These are phyloP conservation scores for Oryza brachyantha DNA, from an alignment of 176 grass and related monocot genomes.

Conservation along the genomic window DNA sequence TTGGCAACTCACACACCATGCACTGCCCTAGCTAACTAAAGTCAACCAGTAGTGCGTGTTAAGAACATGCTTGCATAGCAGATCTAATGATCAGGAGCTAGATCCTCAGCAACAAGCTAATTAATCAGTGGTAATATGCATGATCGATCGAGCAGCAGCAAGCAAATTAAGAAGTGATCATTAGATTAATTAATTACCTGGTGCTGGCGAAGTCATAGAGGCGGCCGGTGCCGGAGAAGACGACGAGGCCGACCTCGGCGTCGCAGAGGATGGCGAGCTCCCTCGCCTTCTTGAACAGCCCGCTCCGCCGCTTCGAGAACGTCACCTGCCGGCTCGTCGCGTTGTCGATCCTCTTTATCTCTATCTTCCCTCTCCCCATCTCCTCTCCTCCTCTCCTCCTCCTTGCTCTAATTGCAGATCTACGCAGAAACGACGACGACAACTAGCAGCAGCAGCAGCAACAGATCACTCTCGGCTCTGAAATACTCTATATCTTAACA, in stretches of 20 bases:
- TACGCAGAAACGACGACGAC: neutral
- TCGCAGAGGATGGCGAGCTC: constrained; percentile 81
- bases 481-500: too few species aligned
- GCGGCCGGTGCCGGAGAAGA: constrained; percentile 71
- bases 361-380: constrained; percentile 78
- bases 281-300: constrained; percentile 70
- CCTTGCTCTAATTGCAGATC: too few species aligned
- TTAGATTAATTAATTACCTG: constrained; percentile 44
- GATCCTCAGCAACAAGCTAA: neutral
- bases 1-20: neutral
- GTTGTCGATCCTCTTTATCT: constrained; percentile 75
- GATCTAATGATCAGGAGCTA: constrained; percentile 9
- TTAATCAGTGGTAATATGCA: too few species aligned
- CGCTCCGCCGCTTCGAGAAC: constrained; percentile 62
- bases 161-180: too few species aligned
- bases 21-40: neutral
- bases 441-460: neutral
- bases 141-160: too few species aligned
- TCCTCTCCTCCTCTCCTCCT: constrained; percentile 40
- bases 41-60: neutral
- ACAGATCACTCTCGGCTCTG: too few species aligned
- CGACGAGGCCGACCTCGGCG: constrained; percentile 61
- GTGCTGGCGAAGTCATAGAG: constrained; percentile 65
- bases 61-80: neutral
- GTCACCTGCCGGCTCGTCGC: constrained; percentile 65